Percentiles rank a stretch among this genome's conserved stretches.
These are phyloP conservation scores for Arctium minus DNA, from an alignment of 129 eudicot genomes.

Conservation along the genomic window DNA sequence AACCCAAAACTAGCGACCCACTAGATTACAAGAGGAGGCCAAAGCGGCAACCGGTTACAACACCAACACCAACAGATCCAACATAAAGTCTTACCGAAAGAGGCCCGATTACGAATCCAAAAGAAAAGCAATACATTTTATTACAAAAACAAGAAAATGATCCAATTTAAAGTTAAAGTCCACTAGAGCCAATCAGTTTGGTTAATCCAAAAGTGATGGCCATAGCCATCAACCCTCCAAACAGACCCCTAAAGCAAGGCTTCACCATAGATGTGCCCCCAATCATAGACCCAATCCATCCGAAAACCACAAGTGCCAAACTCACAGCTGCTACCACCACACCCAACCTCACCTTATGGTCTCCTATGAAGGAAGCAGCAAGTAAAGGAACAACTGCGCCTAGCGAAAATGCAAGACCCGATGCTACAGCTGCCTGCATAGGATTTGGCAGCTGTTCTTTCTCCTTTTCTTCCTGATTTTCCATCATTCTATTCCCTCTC, in stretches of 20 bases:
- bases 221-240: conserved; percentile 39
- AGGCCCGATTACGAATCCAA: too few relatives aligned
- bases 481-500: conserved; percentile 11
- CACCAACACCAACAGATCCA: too few relatives aligned
- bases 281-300: conserved; percentile 25
- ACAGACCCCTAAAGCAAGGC: conserved; percentile 22
- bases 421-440: conserved; percentile 46
- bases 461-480: neutral
- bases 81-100: too few relatives aligned
- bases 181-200: conserved; percentile 24
- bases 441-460: conserved; percentile 40
- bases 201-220: conserved; percentile 36
- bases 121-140: neutral
- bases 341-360: conserved; percentile 33
- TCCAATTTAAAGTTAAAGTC: conserved; percentile 3
- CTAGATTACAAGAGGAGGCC: too few relatives aligned
- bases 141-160: neutral
- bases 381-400: conserved; percentile 48
- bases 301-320: conserved; percentile 29
- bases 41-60: neutral
- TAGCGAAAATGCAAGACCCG: conserved; percentile 44
- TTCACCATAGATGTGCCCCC: conserved; percentile 31
- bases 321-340: conserved; percentile 38
- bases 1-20: too few relatives aligned
- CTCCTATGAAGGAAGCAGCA: conserved; percentile 36